These are phyloP conservation scores for Curvularia eragrostidis DNA, from an alignment of 2,329 filamentous ascomycete species.

Conservation along the genomic window DNA sequence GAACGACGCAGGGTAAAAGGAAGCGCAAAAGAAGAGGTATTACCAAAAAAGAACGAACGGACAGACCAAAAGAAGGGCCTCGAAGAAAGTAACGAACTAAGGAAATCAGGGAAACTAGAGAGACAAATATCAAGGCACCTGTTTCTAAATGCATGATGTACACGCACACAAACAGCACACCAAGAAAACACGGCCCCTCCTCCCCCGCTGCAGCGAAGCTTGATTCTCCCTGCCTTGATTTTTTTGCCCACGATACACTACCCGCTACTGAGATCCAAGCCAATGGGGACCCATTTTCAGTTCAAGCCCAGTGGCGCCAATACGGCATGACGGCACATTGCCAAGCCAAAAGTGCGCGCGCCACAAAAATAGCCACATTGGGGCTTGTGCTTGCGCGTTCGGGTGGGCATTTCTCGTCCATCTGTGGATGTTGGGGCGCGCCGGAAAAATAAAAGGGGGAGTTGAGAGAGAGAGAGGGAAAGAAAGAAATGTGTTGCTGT, in stretches of 20 bases:
- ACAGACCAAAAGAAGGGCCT: neutral
- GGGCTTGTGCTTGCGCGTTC: slow-evolving; percentile 15
- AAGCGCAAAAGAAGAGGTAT: neutral
- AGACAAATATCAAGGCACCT: neutral
- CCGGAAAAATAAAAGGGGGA: too few relatives aligned
- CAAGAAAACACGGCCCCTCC: neutral
- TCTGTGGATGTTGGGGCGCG: too few relatives aligned
- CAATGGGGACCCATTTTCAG: neutral
- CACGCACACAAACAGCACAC: neutral
- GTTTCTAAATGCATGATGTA: neutral
- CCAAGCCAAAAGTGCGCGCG: slow-evolving; percentile 17
- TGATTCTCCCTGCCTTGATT: too few relatives aligned
- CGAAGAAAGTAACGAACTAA: neutral
- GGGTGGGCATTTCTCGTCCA: too few relatives aligned
- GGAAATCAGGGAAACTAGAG: neutral
- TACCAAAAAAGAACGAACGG: neutral
- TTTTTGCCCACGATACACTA: neutral
- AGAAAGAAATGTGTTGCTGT: too few relatives aligned
- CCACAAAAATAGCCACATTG: slow-evolving; percentile 21
- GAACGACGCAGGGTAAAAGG: neutral
- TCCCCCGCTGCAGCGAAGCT: too few relatives aligned
- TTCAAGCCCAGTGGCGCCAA: slow-evolving; percentile 14
- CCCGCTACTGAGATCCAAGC: neutral
- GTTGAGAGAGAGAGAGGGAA: too few relatives aligned
- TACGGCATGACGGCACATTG: slow-evolving; percentile 21